Evolutionary conservation across 345 rosid species (phyloP).

Genomic region (Nasturtium officinale): DNA sequence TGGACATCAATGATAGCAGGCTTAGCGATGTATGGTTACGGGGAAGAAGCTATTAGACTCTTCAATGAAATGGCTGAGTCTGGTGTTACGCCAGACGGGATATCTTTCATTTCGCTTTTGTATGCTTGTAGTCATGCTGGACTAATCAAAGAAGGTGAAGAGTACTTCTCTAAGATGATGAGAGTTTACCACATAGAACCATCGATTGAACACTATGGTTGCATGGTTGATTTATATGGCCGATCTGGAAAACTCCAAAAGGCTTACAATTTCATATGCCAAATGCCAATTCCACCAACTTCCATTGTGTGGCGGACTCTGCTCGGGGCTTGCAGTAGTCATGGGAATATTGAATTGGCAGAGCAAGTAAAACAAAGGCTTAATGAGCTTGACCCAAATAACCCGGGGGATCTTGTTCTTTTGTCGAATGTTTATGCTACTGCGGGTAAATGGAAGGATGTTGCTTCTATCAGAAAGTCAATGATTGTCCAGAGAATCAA

Average conservation of each 20-base stretch:
- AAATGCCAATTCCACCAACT: constrained; percentile 57
- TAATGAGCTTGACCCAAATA: constrained; percentile 51
- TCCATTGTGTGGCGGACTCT: constrained; percentile 57
- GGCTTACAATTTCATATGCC: constrained; percentile 51
- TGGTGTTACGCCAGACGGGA: constrained; percentile 51
- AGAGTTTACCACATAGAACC: constrained; percentile 47
- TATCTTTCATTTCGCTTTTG: constrained; percentile 56
- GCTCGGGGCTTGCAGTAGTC: constrained; percentile 60
- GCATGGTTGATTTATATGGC: constrained; percentile 65
- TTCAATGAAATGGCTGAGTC: constrained; percentile 48
- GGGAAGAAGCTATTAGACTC: constrained; percentile 50
- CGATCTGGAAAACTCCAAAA: constrained; percentile 54
- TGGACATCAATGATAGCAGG: constrained; percentile 67
- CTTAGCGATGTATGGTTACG: constrained; percentile 63
- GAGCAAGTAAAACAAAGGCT: constrained; percentile 55
- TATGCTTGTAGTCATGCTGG: constrained; percentile 78
- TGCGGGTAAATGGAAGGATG: constrained; percentile 64
- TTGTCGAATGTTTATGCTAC: constrained; percentile 54
- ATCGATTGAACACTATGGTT: constrained; percentile 59
- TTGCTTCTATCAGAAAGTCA: constrained; percentile 47
- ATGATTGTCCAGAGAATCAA: constrained; percentile 45
- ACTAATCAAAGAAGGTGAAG: constrained; percentile 57
- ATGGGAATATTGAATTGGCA: constrained; percentile 58
- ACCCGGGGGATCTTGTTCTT: constrained; percentile 56
- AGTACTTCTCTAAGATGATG: constrained; percentile 49